Base-by-base conservation (phyloP, 2,329 filamentous ascomycete genomes). In the Beauveria sp. region DNA sequence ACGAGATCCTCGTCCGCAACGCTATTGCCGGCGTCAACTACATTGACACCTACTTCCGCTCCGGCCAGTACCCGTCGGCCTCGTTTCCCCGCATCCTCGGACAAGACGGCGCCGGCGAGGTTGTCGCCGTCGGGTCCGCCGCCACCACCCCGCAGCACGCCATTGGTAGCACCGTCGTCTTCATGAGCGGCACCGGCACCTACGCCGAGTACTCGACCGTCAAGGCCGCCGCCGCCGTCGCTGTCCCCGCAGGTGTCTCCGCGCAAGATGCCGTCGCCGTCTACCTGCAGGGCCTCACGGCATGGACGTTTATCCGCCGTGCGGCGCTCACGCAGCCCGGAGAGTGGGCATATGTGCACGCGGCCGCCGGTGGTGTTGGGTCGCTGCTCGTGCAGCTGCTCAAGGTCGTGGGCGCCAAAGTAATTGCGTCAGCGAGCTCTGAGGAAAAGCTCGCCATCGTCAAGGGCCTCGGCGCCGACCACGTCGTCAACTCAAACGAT, bases 31-130 rank as follows among this genome's bases (percentile, higher is more conserved):
- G 92, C 63, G 79, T 96, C 64, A 96, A 96, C 76, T 96, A 84
- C 76, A 96, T 96, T 69, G 93, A 96, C 75, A 96, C 79, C 45
- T 96, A 96, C 77, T 96, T 93, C 82, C 91, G 93, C 72, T 86
- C 83, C 14, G 93, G 93, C 12, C 83, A 96, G 56, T 96, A 96
- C 79, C 77, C 80, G 12, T 78, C 86, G 1, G 81, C 88, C 0
- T 50, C 63, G 1, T 85, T 89, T 67, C 93, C 92, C 5, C 82
- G 89, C 68, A 86, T 87, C 56, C 86, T 93, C 22, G 92, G 93
- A 64, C 87, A 88, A 68, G 93, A 97, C 78, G 90, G 82, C 63
- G 82, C 85, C 62, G 92, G 93, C 63, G 86, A 81, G 46, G 77
- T 96, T 65, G 85, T 86, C 46, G 79, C 86, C 30, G 70, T 84